phyloP scores from a whole-genome alignment of 2,329 filamentous ascomycete genomes.

The Zarea fungicola region DNA sequence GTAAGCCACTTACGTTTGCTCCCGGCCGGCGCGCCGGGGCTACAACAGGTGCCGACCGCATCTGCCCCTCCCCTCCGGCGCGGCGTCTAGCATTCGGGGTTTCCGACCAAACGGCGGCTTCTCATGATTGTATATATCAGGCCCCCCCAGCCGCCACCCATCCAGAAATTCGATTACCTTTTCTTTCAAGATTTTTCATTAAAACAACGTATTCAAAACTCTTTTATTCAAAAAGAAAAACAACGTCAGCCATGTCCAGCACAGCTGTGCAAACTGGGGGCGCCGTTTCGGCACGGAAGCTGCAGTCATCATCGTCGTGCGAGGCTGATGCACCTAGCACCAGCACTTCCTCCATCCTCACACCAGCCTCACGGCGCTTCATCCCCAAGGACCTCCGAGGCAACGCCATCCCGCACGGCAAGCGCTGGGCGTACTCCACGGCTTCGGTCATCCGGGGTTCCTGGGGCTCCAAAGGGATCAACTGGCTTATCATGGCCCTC shows the following conservation, averaged over 20 bases:
- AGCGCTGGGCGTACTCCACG: conserved; percentile 15
- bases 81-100: neutral
- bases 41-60: neutral
- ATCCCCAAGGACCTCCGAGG: conserved; percentile 15
- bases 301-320: neutral
- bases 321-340: no score
- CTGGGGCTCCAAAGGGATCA: conserved; percentile 4
- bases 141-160: no score
- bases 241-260: conserved; percentile 1
- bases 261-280: conserved; percentile 6
- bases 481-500: neutral
- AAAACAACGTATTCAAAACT: neutral
- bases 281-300: neutral
- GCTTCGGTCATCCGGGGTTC: conserved; percentile 1
- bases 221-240: neutral
- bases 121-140: no score
- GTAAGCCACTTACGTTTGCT: neutral
- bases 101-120: no score
- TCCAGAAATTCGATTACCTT: no score
- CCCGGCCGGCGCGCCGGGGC: neutral
- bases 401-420: conserved; percentile 14
- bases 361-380: conserved; percentile 8
- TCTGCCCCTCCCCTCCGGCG: neutral
- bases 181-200: neutral
- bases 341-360: neutral